Evolutionary conservation across 2,329 filamentous ascomycete genomes (phyloP).

Genomic region (Talaromyces sp.): DNA sequence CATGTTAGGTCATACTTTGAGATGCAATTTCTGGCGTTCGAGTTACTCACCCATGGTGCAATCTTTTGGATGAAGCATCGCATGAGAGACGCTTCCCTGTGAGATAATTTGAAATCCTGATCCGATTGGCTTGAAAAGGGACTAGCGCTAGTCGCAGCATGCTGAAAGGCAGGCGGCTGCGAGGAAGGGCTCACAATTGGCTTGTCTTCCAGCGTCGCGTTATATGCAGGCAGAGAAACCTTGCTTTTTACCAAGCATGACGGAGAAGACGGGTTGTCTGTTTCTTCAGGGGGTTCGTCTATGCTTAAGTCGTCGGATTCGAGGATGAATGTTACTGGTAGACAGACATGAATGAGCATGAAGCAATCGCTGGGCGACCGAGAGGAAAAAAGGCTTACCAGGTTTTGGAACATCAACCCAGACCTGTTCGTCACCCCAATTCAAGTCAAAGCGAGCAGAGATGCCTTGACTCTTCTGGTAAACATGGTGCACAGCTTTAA

Average conservation of each 20-base stretch:
- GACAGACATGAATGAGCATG: not conserved
- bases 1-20: not conserved
- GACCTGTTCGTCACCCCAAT: constrained; percentile 33
- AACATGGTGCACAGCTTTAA: constrained; percentile 37
- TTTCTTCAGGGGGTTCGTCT: not conserved
- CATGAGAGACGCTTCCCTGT: constrained; percentile 38
- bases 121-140: constrained; percentile 14
- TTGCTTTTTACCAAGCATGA: not conserved
- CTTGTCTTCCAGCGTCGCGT: not conserved
- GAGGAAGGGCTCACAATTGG: not conserved
- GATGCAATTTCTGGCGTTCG: not conserved
- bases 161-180: not conserved
- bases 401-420: constrained; percentile 36
- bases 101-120: constrained; percentile 19
- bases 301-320: constrained; percentile 22
- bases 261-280: not conserved
- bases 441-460: constrained; percentile 31
- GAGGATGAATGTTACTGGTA: constrained; percentile 32
- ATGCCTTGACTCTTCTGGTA: constrained; percentile 35
- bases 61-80: constrained; percentile 39
- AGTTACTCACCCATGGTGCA: constrained; percentile 34
- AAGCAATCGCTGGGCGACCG: not conserved
- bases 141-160: constrained; percentile 4
- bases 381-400: constrained; percentile 19
- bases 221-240: not conserved